Conservation (phyloP, 208 protist species). For the Histomonas meleagridis region DNA sequence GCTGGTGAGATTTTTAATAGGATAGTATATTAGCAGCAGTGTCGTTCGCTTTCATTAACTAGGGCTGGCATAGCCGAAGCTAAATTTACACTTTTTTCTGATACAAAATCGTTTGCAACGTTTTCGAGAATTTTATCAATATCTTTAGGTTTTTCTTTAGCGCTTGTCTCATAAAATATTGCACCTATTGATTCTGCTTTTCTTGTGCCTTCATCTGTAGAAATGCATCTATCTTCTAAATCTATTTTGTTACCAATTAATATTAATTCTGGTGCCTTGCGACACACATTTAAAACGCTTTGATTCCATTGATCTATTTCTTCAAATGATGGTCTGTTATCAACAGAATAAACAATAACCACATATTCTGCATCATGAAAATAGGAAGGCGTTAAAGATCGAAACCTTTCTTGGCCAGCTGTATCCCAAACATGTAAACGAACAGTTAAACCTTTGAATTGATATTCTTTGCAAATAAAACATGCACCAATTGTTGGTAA, state of each 20-base stretch:
- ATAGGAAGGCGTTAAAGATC: not conserved
- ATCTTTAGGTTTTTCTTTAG: not conserved
- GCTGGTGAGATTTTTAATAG: no score
- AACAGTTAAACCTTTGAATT: not conserved
- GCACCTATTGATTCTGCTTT: not conserved
- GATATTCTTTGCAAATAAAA: not conserved
- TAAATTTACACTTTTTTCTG: no score
- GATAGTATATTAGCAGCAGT: no score
- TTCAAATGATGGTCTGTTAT: not conserved
- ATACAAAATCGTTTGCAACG: no score
- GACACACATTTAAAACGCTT: not conserved
- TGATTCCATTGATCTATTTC: not conserved
- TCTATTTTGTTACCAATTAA: not conserved
- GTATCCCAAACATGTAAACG: not conserved
- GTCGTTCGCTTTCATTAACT: no score
- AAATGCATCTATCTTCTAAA: not conserved
- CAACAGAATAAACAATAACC: not conserved
- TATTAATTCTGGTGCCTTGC: not conserved
- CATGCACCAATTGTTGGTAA: not conserved
- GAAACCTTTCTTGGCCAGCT: not conserved
- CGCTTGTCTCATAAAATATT: not conserved
- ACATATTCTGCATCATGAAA: not conserved
- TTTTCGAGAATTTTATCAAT: not conserved
- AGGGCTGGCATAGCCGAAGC: no score
- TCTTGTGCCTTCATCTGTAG: not conserved